phyloP scores from a whole-genome alignment of 352 stramenopile species.

The Phytophthora constricta region DNA sequence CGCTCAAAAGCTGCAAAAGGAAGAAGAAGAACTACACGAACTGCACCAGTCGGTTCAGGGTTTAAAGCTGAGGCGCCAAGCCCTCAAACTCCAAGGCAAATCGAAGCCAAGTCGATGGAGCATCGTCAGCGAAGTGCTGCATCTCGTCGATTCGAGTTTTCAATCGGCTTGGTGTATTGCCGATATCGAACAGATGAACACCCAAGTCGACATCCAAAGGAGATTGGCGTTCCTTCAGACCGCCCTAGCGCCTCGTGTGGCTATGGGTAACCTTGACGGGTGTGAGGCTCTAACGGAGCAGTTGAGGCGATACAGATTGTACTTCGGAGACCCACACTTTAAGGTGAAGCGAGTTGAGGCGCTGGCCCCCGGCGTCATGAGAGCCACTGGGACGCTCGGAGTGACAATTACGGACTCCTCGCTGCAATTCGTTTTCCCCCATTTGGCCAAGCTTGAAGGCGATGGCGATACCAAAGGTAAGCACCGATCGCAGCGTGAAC shows the following conservation, averaged over 20 bases:
- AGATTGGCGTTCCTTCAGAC: background rate
- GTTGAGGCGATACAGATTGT: constrained; percentile 2
- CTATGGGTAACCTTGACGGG: background rate
- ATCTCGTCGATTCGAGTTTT: constrained; percentile 15
- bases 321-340: background rate
- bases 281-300: background rate
- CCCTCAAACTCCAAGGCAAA: background rate
- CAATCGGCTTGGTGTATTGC: constrained; percentile 7
- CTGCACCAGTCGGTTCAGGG: constrained; percentile 11
- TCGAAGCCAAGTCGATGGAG: constrained; percentile 4
- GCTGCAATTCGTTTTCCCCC: constrained; percentile 6
- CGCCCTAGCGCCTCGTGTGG: background rate
- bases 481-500: background rate
- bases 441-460: background rate
- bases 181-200: background rate
- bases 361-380: background rate
- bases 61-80: constrained; percentile 12
- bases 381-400: background rate
- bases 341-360: constrained; percentile 9
- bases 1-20: background rate
- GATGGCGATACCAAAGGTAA: background rate
- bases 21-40: constrained; percentile 5
- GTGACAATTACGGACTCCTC: constrained; percentile 12
- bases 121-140: constrained; percentile 18
- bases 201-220: background rate